Percentiles rank a stretch among this genome's conserved stretches.
Evolutionary conservation across 441 rosid species (phyloP).

Genomic region (Mallotus japonicus): DNA sequence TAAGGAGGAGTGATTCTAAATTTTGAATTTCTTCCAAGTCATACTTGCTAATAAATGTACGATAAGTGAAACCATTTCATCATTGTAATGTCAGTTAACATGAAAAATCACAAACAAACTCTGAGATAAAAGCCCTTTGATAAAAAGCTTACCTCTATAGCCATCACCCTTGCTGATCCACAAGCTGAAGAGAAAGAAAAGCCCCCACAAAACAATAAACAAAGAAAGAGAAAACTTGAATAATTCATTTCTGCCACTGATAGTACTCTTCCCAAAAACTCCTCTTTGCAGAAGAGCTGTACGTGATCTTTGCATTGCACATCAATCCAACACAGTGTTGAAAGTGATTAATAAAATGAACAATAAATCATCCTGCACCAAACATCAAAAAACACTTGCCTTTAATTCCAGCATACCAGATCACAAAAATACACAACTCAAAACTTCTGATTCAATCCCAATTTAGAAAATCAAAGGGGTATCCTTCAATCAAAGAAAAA

Average conservation of each 20-base stretch:
- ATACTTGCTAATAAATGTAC: neutral
- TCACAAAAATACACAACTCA: neutral
- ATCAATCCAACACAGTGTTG: slow-evolving; percentile 37
- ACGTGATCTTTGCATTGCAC: slow-evolving; percentile 92
- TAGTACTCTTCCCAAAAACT: slow-evolving; percentile 43
- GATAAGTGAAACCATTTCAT: neutral
- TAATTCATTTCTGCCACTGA: slow-evolving; percentile 41
- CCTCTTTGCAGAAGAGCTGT: slow-evolving; percentile 78
- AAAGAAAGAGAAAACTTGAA: slow-evolving; percentile 74
- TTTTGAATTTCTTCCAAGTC: neutral
- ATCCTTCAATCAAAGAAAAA: slow-evolving; percentile 1
- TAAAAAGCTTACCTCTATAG: slow-evolving; percentile 44
- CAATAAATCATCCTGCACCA: slow-evolving; percentile 5
- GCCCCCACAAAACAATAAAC: slow-evolving; percentile 68
- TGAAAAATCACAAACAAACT: neutral
- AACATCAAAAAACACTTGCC: slow-evolving; percentile 6
- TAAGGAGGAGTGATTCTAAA: neutral
- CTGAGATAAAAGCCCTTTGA: neutral
- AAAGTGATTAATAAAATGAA: neutral
- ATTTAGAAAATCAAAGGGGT: neutral
- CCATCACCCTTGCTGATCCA: slow-evolving; percentile 69
- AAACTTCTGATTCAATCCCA: neutral
- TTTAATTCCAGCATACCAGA: slow-evolving; percentile 3
- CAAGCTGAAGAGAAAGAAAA: slow-evolving; percentile 55
- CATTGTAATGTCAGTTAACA: neutral